These are phyloP conservation scores for Funneliformis caledonium DNA, from an alignment of 371 early-diverging fungal species.

Conservation along the genomic window DNA sequence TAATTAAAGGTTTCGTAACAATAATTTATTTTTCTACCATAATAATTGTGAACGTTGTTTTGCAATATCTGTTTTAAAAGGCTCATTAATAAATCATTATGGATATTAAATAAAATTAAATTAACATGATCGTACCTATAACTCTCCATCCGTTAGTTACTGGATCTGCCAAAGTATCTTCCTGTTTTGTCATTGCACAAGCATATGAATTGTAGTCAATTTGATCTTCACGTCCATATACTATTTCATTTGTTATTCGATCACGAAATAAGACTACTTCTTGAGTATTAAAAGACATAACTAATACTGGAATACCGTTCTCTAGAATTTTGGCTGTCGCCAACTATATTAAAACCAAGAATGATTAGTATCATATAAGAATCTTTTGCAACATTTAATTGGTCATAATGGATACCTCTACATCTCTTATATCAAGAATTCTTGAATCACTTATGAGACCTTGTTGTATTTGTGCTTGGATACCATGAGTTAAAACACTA, in stretches of 20 bases:
- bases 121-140: conserved; percentile 49
- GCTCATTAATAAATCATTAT: not conserved
- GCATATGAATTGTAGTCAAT: conserved; percentile 89
- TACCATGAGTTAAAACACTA: conserved; percentile 84
- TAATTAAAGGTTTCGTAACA: too few species aligned
- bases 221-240: conserved; percentile 86
- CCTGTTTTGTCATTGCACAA: conserved; percentile 86
- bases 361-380: not conserved
- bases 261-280: conserved; percentile 94
- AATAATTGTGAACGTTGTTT: too few species aligned
- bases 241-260: conserved; percentile 80
- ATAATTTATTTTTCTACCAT: too few species aligned
- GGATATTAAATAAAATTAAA: not conserved
- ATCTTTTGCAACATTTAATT: not conserved
- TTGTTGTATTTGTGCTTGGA: conserved; percentile 85
- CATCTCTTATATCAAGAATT: conserved; percentile 90
- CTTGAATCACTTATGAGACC: conserved; percentile 91
- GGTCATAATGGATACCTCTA: conserved; percentile 66
- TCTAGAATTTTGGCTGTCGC: conserved; percentile 89
- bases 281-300: conserved; percentile 91
- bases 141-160: conserved; percentile 92
- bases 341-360: conserved; percentile 44
- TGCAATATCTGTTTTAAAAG: too few species aligned
- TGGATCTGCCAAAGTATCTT: conserved; percentile 85
- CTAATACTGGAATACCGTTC: conserved; percentile 88